A percentile compares a stretch with the other conserved stretches of the same genome.
Evolutionary conservation across 1,139 yeast genomes (phyloP).

Genomic region (Petasospora fabianii): DNA sequence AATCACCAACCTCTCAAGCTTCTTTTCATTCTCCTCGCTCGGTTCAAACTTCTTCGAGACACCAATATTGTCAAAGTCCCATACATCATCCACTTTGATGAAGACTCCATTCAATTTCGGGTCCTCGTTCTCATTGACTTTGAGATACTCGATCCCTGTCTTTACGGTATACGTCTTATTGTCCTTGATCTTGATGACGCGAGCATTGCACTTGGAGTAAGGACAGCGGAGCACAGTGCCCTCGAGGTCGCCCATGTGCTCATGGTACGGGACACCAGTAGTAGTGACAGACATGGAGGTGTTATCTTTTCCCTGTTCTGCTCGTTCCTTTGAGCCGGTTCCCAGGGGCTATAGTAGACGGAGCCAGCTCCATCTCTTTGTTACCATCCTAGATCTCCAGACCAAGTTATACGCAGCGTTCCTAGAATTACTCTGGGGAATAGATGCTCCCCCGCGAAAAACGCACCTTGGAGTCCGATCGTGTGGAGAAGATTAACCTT

Average conservation of each 20-base stretch:
- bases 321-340: too few relatives aligned
- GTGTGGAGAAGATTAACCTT: too few relatives aligned
- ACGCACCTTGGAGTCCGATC: too few relatives aligned
- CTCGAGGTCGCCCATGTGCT: not conserved
- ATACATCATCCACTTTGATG: constrained; percentile 49
- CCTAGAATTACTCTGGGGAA: too few relatives aligned
- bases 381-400: too few relatives aligned
- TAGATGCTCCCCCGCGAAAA: too few relatives aligned
- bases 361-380: too few relatives aligned
- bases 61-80: constrained; percentile 78
- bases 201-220: constrained; percentile 23
- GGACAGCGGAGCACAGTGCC: constrained; percentile 21
- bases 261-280: not conserved
- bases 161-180: not conserved
- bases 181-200: constrained; percentile 20
- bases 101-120: constrained; percentile 26
- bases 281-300: not conserved
- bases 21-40: constrained; percentile 16
- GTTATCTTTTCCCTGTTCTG: not conserved
- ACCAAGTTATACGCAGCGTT: too few relatives aligned
- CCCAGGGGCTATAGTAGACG: too few relatives aligned
- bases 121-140: constrained; percentile 7
- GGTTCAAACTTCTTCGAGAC: constrained; percentile 45
- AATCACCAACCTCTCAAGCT: constrained; percentile 34
- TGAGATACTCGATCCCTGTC: constrained; percentile 15